Evolutionary conservation across 1,139 yeast genomes (phyloP).

Genomic region (Komagataea norvegica): DNA sequence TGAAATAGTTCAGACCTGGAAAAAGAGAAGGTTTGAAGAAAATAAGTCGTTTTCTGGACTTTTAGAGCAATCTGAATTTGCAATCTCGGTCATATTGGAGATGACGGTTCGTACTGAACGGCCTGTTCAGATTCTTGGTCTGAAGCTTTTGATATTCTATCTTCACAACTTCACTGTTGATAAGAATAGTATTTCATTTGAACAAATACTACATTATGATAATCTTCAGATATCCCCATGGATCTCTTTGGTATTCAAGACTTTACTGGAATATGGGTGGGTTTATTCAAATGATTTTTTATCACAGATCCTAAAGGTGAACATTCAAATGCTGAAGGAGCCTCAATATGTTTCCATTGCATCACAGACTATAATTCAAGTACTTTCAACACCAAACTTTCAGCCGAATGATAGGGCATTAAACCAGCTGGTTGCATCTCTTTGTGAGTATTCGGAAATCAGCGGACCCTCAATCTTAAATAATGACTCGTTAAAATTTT

Average conservation of each 20-base stretch:
- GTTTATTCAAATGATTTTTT: conserved; percentile 15
- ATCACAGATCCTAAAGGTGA: conserved; percentile 34
- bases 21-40: conserved; percentile 16
- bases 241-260: conserved; percentile 34
- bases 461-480: conserved; percentile 51
- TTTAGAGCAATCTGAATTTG: conserved; percentile 3
- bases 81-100: conserved; percentile 6
- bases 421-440: conserved; percentile 41
- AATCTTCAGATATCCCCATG: conserved; percentile 30
- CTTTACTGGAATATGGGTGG: conserved; percentile 30
- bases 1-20: conserved; percentile 7
- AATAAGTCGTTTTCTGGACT: conserved; percentile 6
- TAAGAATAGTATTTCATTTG: conserved; percentile 3
- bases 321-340: conserved; percentile 44
- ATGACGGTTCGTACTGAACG: conserved; percentile 8
- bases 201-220: conserved; percentile 22
- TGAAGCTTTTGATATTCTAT: conserved; percentile 30
- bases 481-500: conserved; percentile 46
- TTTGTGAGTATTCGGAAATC: conserved; percentile 50
- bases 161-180: conserved; percentile 8
- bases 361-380: conserved; percentile 29
- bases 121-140: conserved; percentile 27
- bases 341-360: conserved; percentile 28
- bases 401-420: conserved; percentile 35
- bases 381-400: conserved; percentile 23